Percentiles rank a stretch among this genome's conserved stretches.
Evolutionary conservation across 371 early-diverging fungal genomes (phyloP).

Genomic region (Dichotomocladium elegans): DNA sequence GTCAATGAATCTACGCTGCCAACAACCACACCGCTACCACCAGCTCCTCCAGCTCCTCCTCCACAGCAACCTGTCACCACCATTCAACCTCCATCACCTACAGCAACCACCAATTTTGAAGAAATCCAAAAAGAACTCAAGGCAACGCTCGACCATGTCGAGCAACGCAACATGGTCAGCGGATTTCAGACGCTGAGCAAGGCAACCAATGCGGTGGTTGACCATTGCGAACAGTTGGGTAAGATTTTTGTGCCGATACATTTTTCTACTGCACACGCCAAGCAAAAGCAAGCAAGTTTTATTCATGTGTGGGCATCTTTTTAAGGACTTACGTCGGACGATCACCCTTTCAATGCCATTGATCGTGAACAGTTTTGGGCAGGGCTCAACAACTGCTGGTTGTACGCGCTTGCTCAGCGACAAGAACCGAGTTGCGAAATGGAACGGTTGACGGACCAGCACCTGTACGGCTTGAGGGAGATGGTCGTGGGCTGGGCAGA

Average conservation of each 20-base stretch:
- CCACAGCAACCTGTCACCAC: neutral
- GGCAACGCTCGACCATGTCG: conserved; percentile 65
- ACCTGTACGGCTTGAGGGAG: conserved; percentile 59
- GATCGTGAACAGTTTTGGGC: conserved; percentile 75
- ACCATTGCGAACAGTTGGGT: conserved; percentile 72
- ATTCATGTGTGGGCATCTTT: no score
- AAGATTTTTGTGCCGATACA: no score
- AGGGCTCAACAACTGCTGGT: conserved; percentile 78
- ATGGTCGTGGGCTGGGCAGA: conserved; percentile 73
- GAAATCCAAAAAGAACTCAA: conserved; percentile 71
- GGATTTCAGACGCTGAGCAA: conserved; percentile 72
- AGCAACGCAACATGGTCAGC: conserved; percentile 61
- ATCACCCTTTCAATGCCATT: conserved; percentile 47
- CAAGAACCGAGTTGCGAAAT: conserved; percentile 53
- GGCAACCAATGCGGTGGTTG: conserved; percentile 68
- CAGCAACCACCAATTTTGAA: conserved; percentile 44
- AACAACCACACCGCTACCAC: neutral
- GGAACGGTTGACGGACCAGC: conserved; percentile 55
- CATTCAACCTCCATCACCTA: conserved; percentile 4
- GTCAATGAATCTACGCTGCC: conserved; percentile 4
- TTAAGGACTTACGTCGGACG: conserved; percentile 54
- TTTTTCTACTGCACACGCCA: no score
- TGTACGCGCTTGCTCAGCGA: conserved; percentile 67
- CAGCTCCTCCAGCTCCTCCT: neutral
- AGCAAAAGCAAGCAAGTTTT: neutral